Evolutionary conservation across 2,329 filamentous ascomycete species (phyloP).

Genomic region (Harringtonia lauricola): DNA sequence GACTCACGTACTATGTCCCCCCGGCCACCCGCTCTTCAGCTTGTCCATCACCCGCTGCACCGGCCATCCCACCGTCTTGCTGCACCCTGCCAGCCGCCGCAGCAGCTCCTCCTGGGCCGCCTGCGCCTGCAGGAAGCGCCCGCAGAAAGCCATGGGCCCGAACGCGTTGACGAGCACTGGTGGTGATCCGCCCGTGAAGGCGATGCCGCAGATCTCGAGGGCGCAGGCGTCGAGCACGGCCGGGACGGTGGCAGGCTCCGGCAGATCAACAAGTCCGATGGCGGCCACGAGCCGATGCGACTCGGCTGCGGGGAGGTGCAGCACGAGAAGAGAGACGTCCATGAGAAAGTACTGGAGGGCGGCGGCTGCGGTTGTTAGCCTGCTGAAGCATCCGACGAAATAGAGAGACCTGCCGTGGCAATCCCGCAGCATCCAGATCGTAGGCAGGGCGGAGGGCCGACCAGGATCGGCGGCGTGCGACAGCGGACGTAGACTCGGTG

Average conservation of each 20-base stretch:
- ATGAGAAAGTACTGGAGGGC: neutral
- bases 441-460: neutral
- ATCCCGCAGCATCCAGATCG: neutral
- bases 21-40: too few species aligned
- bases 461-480: neutral
- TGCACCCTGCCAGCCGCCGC: neutral
- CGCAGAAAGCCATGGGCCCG: neutral
- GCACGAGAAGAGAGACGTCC: neutral
- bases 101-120: neutral
- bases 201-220: neutral
- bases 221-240: neutral
- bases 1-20: too few species aligned
- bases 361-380: neutral
- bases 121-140: neutral
- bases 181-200: neutral
- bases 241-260: too few species aligned
- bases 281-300: too few species aligned
- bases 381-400: neutral
- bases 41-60: neutral
- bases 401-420: neutral
- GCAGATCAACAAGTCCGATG: too few species aligned
- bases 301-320: neutral
- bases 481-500: neutral
- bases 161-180: neutral
- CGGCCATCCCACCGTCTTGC: neutral